Percentiles rank a stretch among this genome's conserved stretches.
These are phyloP conservation scores for Claviceps capensis DNA, from an alignment of 2,329 filamentous ascomycete genomes.

Conservation along the genomic window DNA sequence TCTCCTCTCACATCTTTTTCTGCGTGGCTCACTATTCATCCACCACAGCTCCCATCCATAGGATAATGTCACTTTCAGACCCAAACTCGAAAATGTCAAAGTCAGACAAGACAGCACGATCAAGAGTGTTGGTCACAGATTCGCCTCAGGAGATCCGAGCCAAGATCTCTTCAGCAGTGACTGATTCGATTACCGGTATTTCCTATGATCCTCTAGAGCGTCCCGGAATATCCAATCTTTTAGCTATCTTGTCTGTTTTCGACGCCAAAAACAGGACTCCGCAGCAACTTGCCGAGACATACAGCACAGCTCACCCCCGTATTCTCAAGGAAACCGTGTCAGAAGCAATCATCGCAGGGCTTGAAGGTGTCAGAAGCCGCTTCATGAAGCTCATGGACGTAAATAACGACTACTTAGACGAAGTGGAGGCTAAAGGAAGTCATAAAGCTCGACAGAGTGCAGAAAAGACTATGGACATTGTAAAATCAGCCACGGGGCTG, in stretches of 20 bases:
- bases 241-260: conserved; percentile 67
- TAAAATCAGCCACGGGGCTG: conserved; percentile 38
- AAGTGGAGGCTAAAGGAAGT: conserved; percentile 44
- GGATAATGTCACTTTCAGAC: conserved; percentile 78
- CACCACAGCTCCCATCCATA: conserved; percentile 55
- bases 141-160: conserved; percentile 43
- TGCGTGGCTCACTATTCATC: background rate
- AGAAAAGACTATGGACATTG: conserved; percentile 38
- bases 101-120: conserved; percentile 56
- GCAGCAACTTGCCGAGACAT: conserved; percentile 24
- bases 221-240: conserved; percentile 77
- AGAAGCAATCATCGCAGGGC: conserved; percentile 36
- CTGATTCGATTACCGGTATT: conserved; percentile 55
- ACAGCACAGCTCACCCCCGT: conserved; percentile 23
- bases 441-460: conserved; percentile 49
- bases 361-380: conserved; percentile 40
- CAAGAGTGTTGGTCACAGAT: conserved; percentile 75
- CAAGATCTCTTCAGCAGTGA: conserved; percentile 63
- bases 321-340: conserved; percentile 40
- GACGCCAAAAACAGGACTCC: conserved; percentile 29
- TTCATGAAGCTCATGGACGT: conserved; percentile 38
- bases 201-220: conserved; percentile 56
- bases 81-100: conserved; percentile 90
- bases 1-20: background rate
- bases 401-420: conserved; percentile 38